Evolutionary conservation across 805 yeast genomes (phyloP).

Genomic region (Yamadazyma nakazawae): DNA sequence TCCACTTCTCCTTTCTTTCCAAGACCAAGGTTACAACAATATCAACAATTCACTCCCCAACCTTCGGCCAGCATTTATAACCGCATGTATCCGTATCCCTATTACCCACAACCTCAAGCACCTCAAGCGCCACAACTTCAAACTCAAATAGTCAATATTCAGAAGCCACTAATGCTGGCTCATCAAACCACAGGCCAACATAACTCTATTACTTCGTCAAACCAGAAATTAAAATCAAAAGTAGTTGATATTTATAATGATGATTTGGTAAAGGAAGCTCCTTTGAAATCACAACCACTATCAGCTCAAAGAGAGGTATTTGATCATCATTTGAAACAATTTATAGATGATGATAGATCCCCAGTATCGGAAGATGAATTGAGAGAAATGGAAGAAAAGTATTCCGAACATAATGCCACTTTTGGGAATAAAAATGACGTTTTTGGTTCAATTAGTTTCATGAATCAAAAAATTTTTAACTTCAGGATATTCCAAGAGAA

Average conservation of each 20-base stretch:
- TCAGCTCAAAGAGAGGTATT: conserved; percentile 46
- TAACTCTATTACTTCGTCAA: not conserved
- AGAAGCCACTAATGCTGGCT: not conserved
- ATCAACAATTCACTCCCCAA: conserved; percentile 15
- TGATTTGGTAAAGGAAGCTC: conserved; percentile 45
- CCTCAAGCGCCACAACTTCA: too few species aligned
- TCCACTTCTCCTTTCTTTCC: conserved; percentile 9
- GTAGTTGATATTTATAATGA: conserved; percentile 52
- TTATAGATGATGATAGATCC: conserved; percentile 22
- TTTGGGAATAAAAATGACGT: conserved; percentile 20
- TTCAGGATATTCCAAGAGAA: conserved; percentile 27
- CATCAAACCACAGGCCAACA: not conserved
- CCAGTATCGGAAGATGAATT: conserved; percentile 31
- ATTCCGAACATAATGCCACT: conserved; percentile 11
- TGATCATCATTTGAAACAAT: conserved; percentile 11
- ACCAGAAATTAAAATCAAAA: conserved; percentile 3
- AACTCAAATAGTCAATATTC: not conserved
- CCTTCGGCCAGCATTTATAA: conserved; percentile 13
- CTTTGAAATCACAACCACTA: conserved; percentile 49
- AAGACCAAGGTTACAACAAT: conserved; percentile 8
- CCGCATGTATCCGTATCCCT: conserved; percentile 5
- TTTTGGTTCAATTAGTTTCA: conserved; percentile 35
- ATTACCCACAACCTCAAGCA: conserved; percentile 1
- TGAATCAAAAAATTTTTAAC: conserved; percentile 35
- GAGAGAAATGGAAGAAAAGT: conserved; percentile 29